phyloP scores from a whole-genome alignment of 2,329 filamentous ascomycete species.

The Colletotrichum caudatum region DNA sequence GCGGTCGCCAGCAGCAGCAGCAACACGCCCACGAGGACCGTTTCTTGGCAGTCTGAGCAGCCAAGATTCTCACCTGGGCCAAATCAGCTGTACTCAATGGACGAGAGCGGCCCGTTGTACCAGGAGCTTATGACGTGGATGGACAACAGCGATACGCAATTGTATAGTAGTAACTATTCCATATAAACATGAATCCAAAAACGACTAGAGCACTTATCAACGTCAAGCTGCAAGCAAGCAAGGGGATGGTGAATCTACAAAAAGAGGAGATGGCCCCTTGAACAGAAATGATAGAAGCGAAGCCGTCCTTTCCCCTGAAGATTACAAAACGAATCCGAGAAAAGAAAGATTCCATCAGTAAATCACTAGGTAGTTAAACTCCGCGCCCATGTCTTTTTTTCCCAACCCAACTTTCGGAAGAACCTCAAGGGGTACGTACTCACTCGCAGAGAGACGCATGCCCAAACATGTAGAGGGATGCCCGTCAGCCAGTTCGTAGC shows the following conservation, averaged over 20 bases:
- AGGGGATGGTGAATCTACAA: background rate
- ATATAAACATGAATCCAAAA: slow-evolving; percentile 5
- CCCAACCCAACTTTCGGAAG: slow-evolving; percentile 16
- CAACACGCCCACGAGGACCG: slow-evolving; percentile 15
- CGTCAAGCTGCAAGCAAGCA: background rate
- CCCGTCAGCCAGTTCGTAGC: slow-evolving; percentile 17
- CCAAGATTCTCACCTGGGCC: slow-evolving; percentile 14
- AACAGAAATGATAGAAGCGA: background rate
- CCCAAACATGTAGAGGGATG: slow-evolving; percentile 17
- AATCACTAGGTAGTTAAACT: slow-evolving; percentile 19
- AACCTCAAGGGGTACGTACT: slow-evolving; percentile 15
- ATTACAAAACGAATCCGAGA: background rate
- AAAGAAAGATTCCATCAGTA: background rate
- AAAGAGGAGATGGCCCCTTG: background rate
- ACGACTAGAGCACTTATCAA: background rate
- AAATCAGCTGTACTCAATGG: slow-evolving; percentile 42
- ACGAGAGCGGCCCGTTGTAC: slow-evolving; percentile 50
- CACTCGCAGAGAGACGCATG: background rate
- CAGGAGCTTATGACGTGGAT: slow-evolving; percentile 55
- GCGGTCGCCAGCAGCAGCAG: slow-evolving; percentile 20
- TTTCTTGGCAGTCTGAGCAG: slow-evolving; percentile 9
- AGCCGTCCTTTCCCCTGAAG: background rate
- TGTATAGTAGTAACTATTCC: slow-evolving; percentile 38
- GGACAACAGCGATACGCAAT: slow-evolving; percentile 48
- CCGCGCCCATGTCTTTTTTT: slow-evolving; percentile 41